Base-by-base conservation (phyloP, 164 flowering plant species). In the Akebia trifoliata region DNA sequence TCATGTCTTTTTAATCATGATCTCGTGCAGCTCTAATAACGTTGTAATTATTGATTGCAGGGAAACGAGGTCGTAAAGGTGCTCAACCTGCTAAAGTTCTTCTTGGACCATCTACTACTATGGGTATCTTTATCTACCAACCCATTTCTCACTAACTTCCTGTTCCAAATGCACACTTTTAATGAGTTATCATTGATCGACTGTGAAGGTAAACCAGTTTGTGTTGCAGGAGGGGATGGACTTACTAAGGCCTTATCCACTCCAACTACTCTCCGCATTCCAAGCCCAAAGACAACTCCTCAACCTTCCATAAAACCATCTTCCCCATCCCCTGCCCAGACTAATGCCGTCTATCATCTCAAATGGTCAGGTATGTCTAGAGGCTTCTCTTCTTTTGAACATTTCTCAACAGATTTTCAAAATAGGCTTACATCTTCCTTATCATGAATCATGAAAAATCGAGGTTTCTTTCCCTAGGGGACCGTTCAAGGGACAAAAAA, bases 311-410 rank as follows among this genome's bases (percentile, higher is more conserved):
- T n/a, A n/a, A n/a, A n/a, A n/a, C n/a, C n/a, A n/a, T n/a, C n/a
- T n/a, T n/a, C n/a, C n/a, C n/a, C n/a, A n/a, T n/a, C n/a, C n/a
- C n/a, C n/a, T n/a, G n/a, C 5, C n/a, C 40, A 37, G 40, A 39
- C 59, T 40, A 45, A 28, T 47, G 60, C 22, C 11, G 54, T 36
- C 58, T 40, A 21, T 15, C 59, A 44, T 39, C 35, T 51, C 61
- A 56, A 42, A 56, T 44, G 66, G 61, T 12, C 40, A 67, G 70
- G 71, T 62, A 68, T 46, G 8, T 38, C 28, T 29, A 20, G 15
- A 6, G 25, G 17, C 10, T 31, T 21, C 34, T 38, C 37, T 32
- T 10, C n/a, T 38, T 9, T 3, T 14, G 4, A 29, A 21, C 28
- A 28, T 26, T 20, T 3, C 3, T 54, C 34, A 38, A 12, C 1